Percentiles rank a stretch among this genome's conserved stretches.
Evolutionary conservation across 2,329 filamentous ascomycete species (phyloP).

Genomic region (Pseudomassariella vexata): DNA sequence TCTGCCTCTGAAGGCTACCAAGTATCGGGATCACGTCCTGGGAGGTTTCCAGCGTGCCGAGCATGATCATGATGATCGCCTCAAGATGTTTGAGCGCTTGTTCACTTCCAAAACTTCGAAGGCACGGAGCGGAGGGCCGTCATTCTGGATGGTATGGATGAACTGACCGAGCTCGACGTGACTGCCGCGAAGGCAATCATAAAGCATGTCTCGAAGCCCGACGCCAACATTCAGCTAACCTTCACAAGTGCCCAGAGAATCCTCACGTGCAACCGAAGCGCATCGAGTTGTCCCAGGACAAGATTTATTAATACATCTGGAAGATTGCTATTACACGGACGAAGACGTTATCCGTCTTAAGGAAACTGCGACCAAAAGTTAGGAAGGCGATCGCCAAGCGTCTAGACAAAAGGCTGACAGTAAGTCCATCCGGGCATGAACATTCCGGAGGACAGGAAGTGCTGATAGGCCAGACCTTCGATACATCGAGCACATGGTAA

Average conservation of each 20-base stretch:
- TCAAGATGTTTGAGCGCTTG: not conserved
- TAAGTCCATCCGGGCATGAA: not conserved
- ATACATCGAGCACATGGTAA: conserved; percentile 4
- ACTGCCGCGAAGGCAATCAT: not conserved
- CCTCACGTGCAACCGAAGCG: not conserved
- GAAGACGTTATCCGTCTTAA: conserved; percentile 1
- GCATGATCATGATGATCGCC: not conserved
- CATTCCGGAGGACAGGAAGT: not conserved
- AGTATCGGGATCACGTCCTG: conserved; percentile 1
- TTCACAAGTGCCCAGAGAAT: not conserved
- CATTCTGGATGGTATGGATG: conserved; percentile 4
- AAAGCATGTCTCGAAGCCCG: not conserved
- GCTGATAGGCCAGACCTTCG: not conserved
- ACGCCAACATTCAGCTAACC: not conserved
- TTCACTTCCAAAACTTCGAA: not conserved
- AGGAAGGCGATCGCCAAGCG: conserved; percentile 1
- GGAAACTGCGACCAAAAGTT: conserved; percentile 1
- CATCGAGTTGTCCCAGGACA: not conserved
- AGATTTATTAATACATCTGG: conserved; percentile 1
- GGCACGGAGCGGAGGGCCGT: not conserved
- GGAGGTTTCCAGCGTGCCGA: not conserved
- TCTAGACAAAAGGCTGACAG: conserved; percentile 2
- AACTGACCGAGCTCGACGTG: not conserved
- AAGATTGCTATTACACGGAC: conserved; percentile 1
- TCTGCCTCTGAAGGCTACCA: not conserved